Percentiles rank a stretch among this genome's conserved stretches.
Evolutionary conservation across 148 eudicot species (phyloP).

Genomic region (Bassia scoparia): DNA sequence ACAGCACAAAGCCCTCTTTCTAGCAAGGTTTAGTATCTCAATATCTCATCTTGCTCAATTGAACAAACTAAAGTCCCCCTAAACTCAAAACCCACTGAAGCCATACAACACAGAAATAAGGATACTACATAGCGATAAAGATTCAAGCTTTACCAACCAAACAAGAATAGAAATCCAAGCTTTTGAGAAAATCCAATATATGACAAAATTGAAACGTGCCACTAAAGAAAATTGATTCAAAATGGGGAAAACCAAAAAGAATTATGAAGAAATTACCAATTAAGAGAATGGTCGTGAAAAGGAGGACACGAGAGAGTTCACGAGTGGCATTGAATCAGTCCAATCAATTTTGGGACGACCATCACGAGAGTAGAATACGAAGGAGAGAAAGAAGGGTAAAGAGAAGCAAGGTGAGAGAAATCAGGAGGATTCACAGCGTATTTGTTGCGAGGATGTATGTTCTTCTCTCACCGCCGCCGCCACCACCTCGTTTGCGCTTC

Average conservation of each 20-base stretch:
- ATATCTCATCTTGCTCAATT: neutral
- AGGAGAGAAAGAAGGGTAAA: constrained; percentile 65
- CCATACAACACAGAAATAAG: constrained; percentile 5
- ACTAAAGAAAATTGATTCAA: neutral
- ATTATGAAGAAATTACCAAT: constrained; percentile 37
- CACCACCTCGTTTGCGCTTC: constrained; percentile 49
- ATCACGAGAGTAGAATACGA: constrained; percentile 51
- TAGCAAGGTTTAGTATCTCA: neutral
- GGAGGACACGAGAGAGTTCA: constrained; percentile 76
- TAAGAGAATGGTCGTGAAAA: constrained; percentile 70
- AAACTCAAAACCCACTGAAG: neutral
- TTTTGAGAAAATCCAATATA: too few relatives aligned
- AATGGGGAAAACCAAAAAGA: neutral
- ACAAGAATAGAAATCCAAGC: neutral
- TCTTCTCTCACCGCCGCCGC: constrained; percentile 27
- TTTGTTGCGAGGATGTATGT: constrained; percentile 68
- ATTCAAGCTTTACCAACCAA: constrained; percentile 1
- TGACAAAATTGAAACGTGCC: neutral
- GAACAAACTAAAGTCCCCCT: neutral
- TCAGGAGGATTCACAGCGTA: constrained; percentile 80
- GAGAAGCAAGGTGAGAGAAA: constrained; percentile 55
- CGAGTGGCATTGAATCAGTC: constrained; percentile 91
- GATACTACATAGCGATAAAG: neutral
- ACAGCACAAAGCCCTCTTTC: neutral
- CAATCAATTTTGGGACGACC: constrained; percentile 76